Conservation (phyloP, 164 flowering plant species). For the Buxus sempervirens region DNA sequence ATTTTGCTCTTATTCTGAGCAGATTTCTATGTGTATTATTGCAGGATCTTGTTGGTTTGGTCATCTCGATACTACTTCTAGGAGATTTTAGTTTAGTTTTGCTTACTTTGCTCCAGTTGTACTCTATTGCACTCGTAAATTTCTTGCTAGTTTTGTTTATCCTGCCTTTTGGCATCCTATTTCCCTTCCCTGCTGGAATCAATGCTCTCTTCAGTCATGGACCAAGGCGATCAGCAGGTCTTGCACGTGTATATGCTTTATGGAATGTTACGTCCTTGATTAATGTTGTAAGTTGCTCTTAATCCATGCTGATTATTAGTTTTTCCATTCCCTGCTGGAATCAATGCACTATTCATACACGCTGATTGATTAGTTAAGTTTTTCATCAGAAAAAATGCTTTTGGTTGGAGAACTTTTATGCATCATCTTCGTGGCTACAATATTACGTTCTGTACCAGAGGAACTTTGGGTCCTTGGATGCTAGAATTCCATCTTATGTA, state of each 20-base stretch:
- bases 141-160: conserved; percentile 63
- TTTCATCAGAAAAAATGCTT: no score
- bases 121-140: conserved; percentile 69
- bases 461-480: no score
- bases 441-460: no score
- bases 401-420: no score
- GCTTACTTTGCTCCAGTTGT: conserved; percentile 80
- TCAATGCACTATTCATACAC: background rate
- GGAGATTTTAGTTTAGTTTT: conserved; percentile 89
- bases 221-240: conserved; percentile 81
- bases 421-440: no score
- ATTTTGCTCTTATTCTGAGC: background rate
- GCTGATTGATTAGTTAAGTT: no score
- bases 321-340: background rate
- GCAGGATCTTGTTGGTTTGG: conserved; percentile 97
- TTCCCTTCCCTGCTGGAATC: conserved; percentile 94
- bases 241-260: conserved; percentile 85
- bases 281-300: conserved; percentile 71
- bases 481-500: no score
- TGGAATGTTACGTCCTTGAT: conserved; percentile 86
- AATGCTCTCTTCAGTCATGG: conserved; percentile 93
- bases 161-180: conserved; percentile 76
- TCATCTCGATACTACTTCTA: conserved; percentile 71
- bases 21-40: conserved; percentile 2
- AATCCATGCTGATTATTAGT: background rate